Conservation (phyloP, 257 asterid species). For the Craterostigma plantagineum region DNA sequence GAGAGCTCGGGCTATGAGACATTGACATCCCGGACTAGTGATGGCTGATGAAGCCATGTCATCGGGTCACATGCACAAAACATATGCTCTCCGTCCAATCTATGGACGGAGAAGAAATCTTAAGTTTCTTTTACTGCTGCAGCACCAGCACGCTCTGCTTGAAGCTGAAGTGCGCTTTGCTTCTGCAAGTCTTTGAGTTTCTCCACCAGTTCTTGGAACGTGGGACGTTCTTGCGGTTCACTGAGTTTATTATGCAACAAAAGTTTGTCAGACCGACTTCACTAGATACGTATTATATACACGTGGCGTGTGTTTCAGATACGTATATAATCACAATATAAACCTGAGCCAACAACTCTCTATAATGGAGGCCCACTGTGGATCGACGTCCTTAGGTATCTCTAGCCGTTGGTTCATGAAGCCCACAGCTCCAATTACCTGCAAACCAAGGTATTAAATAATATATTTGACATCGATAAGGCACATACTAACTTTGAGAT, state of each 20-base stretch:
- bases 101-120: background rate
- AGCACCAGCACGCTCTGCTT: conserved; percentile 39
- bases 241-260: conserved; percentile 20
- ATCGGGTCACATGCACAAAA: too few relatives aligned
- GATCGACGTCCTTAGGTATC: conserved; percentile 59
- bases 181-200: conserved; percentile 59
- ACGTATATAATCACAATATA: conserved; percentile 2
- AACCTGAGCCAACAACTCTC: conserved; percentile 89
- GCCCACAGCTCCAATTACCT: conserved; percentile 98
- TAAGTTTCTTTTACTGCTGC: conserved; percentile 32
- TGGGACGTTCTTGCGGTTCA: conserved; percentile 61
- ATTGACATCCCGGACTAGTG: too few relatives aligned
- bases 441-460: conserved; percentile 3
- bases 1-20: too few relatives aligned
- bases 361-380: conserved; percentile 64
- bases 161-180: conserved; percentile 35
- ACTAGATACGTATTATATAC: background rate
- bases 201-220: conserved; percentile 74
- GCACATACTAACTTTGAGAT: too few relatives aligned
- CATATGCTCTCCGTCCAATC: too few relatives aligned
- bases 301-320: background rate
- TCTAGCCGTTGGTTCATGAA: conserved; percentile 91
- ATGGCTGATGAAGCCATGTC: too few relatives aligned
- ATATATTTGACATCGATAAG: too few relatives aligned
- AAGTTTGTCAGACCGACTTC: conserved; percentile 1